A percentile compares a stretch with the other conserved stretches of the same genome.
These are phyloP conservation scores for Irpex sp. DNA, from an alignment of 1,284 basidiomycete genomes.

Conservation along the genomic window DNA sequence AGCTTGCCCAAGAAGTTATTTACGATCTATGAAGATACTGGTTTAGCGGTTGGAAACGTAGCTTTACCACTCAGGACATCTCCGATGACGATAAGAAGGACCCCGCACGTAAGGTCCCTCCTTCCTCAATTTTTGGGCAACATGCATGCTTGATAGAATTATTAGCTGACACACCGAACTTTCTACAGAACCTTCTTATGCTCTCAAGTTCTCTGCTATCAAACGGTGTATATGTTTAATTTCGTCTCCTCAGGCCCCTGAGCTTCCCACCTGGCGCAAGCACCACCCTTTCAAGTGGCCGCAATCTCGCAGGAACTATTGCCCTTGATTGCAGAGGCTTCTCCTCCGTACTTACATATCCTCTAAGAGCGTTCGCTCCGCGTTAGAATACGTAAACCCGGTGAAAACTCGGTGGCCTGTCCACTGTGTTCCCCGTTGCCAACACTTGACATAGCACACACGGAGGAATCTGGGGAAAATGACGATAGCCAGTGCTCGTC, in stretches of 20 bases:
- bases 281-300: not conserved
- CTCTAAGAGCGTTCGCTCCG: not conserved
- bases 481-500: conserved; percentile 1
- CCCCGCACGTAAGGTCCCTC: not conserved
- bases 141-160: not conserved
- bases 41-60: no score
- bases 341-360: not conserved
- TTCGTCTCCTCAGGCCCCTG: not conserved
- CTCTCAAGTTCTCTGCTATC: not conserved
- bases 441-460: not conserved
- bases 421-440: not conserved
- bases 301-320: not conserved
- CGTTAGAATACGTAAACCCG: conserved; percentile 6
- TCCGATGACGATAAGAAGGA: not conserved
- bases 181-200: not conserved
- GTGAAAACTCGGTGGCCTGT: conserved; percentile 13
- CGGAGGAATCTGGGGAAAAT: conserved; percentile 12
- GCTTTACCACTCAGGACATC: not conserved
- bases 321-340: not conserved
- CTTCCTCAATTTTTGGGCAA: not conserved
- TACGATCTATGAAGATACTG: no score
- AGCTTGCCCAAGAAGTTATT: no score
- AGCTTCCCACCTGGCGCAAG: not conserved
- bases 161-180: not conserved
- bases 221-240: not conserved